Percentiles rank a stretch among this genome's conserved stretches.
phyloP scores from a whole-genome alignment of 768 basidiomycete species.

The Rhizopogon vinicolor region DNA sequence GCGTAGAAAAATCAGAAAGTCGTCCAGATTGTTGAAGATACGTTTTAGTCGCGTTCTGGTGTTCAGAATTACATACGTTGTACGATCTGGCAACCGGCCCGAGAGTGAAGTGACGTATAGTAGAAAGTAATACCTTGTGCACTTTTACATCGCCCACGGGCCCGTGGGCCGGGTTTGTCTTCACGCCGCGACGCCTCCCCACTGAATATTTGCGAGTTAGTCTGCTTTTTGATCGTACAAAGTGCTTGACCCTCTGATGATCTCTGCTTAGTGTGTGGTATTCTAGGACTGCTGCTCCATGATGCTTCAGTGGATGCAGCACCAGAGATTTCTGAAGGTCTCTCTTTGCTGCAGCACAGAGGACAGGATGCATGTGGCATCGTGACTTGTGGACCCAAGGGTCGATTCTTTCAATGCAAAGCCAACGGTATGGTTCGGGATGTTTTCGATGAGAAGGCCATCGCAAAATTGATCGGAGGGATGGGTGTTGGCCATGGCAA shows the following conservation, averaged over 20 bases:
- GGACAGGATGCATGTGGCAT: constrained; percentile 99
- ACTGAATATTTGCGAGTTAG: constrained; percentile 18
- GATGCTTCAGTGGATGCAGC: constrained; percentile 74
- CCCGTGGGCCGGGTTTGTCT: no score
- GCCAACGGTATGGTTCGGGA: constrained; percentile 99
- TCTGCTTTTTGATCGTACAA: constrained; percentile 7
- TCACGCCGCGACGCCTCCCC: no score
- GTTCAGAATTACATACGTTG: no score
- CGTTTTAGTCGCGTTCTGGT: no score
- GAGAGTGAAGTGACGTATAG: no score
- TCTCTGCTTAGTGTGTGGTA: constrained; percentile 71
- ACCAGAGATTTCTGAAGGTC: constrained; percentile 87
- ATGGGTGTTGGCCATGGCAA: constrained; percentile 98
- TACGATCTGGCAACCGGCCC: no score
- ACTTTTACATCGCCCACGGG: no score
- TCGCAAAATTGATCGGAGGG: constrained; percentile 77
- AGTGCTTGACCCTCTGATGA: not conserved
- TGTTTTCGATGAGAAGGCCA: constrained; percentile 79
- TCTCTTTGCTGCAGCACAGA: constrained; percentile 93
- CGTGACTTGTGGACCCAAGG: constrained; percentile 92
- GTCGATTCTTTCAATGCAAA: constrained; percentile 96
- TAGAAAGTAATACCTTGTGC: no score
- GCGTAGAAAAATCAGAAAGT: no score
- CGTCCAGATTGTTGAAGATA: no score
- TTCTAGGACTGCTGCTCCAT: constrained; percentile 82